Percentiles rank a stretch among this genome's conserved stretches.
These are phyloP conservation scores for Aleurites moluccanus DNA, from an alignment of 441 rosid species.

Conservation along the genomic window DNA sequence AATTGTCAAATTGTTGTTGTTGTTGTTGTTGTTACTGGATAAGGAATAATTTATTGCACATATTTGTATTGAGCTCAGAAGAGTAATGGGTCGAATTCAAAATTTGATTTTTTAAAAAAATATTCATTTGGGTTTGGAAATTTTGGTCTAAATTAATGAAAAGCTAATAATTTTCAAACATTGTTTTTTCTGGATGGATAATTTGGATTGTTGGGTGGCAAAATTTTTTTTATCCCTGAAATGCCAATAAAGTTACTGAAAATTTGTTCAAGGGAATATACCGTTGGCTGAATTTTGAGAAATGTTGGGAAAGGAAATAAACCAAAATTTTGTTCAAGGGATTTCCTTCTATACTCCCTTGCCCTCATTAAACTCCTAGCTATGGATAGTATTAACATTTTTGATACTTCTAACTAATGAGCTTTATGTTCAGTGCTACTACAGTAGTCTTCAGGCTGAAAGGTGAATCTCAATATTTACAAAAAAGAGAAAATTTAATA, in stretches of 20 bases:
- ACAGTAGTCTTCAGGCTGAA: too few species aligned
- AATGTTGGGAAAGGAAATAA: not conserved
- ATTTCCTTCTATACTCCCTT: not conserved
- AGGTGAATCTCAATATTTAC: too few species aligned
- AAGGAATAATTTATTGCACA: not conserved
- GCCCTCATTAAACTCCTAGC: not conserved
- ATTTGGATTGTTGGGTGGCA: not conserved
- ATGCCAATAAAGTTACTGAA: not conserved
- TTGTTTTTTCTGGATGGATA: not conserved
- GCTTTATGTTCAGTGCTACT: too few species aligned
- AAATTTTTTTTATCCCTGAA: too few species aligned
- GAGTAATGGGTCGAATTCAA: constrained; percentile 8
- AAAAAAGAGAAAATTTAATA: too few species aligned
- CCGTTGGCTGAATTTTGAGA: not conserved
- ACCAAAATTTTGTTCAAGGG: not conserved
- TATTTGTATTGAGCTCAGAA: not conserved
- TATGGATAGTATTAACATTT: not conserved
- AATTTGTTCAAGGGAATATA: not conserved
- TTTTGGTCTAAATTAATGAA: not conserved
- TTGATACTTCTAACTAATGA: not conserved
- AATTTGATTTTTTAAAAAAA: not conserved
- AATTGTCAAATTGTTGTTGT: not conserved
- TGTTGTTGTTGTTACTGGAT: not conserved
- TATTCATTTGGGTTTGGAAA: not conserved
- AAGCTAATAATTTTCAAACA: not conserved